Evolutionary conservation across 768 basidiomycete genomes (phyloP).

Genomic region (Phallus indusiatus): DNA sequence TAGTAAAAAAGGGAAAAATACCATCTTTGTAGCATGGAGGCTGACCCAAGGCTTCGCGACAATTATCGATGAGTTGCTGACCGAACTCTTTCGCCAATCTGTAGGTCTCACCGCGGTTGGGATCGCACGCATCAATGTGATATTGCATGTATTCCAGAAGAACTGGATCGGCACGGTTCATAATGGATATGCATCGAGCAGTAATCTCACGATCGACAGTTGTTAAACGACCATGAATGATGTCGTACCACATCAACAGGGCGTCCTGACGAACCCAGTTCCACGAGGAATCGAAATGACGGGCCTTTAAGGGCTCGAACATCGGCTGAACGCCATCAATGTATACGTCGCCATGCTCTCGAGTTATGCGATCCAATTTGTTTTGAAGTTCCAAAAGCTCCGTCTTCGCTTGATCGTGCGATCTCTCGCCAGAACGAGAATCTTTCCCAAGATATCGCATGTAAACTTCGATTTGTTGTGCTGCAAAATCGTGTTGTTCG

Average conservation of each 20-base stretch:
- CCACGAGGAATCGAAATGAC: constrained; percentile 98
- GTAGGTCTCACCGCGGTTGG: constrained; percentile 83
- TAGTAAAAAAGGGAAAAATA: constrained; percentile 26
- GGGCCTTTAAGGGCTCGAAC: constrained; percentile 93
- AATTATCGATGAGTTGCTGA: constrained; percentile 91
- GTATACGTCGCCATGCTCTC: constrained; percentile 91
- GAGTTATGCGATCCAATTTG: constrained; percentile 76
- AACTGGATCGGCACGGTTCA: constrained; percentile 93
- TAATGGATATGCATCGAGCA: constrained; percentile 91
- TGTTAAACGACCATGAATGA: constrained; percentile 90
- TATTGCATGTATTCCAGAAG: constrained; percentile 94
- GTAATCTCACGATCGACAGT: constrained; percentile 96
- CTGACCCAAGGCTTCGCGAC: constrained; percentile 68
- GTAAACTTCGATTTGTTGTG: constrained; percentile 90
- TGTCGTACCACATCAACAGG: constrained; percentile 94
- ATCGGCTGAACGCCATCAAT: constrained; percentile 90
- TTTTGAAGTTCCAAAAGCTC: constrained; percentile 64
- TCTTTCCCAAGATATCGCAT: constrained; percentile 96
- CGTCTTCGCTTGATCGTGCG: constrained; percentile 80
- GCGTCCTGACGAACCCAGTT: constrained; percentile 99
- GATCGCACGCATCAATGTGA: constrained; percentile 75
- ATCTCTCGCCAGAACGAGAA: constrained; percentile 84
- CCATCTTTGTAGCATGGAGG: constrained; percentile 96
- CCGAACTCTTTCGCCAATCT: constrained; percentile 95
- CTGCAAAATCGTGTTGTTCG: constrained; percentile 86